A percentile compares a stretch with the other conserved stretches of the same genome.
Conservation (phyloP, 2,329 filamentous ascomycete genomes). For the Boeremia lycopersici region DNA sequence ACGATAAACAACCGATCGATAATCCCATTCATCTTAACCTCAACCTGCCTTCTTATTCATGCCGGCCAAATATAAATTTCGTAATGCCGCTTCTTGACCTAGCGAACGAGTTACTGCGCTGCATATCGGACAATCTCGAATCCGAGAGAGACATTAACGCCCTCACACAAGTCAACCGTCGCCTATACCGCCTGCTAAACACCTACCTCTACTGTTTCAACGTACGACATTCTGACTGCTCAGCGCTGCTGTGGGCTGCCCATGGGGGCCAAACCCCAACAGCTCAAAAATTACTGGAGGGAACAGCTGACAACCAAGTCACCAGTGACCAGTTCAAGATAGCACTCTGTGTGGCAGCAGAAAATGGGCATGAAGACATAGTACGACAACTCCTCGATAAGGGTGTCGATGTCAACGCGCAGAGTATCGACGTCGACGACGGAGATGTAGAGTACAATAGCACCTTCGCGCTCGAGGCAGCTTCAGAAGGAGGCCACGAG, state of each 20-base stretch:
- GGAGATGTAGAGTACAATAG: neutral
- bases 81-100: conserved; percentile 1
- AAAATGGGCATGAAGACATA: conserved; percentile 11
- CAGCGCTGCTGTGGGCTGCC: conserved; percentile 6
- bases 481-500: neutral
- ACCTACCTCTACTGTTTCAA: conserved; percentile 1
- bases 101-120: conserved; percentile 1
- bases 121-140: neutral
- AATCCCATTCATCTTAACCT: too few relatives aligned
- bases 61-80: too few relatives aligned
- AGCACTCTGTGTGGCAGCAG: conserved; percentile 4
- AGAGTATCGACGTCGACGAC: neutral
- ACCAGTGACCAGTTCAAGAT: neutral
- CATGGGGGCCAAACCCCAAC: conserved; percentile 3
- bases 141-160: conserved; percentile 7
- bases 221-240: neutral
- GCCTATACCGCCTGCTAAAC: conserved; percentile 1
- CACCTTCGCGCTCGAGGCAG: neutral
- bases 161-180: conserved; percentile 2
- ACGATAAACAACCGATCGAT: too few relatives aligned
- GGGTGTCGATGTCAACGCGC: neutral
- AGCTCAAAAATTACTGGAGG: conserved; percentile 1
- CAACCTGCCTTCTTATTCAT: too few relatives aligned
- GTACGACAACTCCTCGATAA: conserved; percentile 5
- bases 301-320: conserved; percentile 1